Base-by-base conservation (phyloP, 1,284 basidiomycete genomes). In the Ustilago trichophora region DNA sequence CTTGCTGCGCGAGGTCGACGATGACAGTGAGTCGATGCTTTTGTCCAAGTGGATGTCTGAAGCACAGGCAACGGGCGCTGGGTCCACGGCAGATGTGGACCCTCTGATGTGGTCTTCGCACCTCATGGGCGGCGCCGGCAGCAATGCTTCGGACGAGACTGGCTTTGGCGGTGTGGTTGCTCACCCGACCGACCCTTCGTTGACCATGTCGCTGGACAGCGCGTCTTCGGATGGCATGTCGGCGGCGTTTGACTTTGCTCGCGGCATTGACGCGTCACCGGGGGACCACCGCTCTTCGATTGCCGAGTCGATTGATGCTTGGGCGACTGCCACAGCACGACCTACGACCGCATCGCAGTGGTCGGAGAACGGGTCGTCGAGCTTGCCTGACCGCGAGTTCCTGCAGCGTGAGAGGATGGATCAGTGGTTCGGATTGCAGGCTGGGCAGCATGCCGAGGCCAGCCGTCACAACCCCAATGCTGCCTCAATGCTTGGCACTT, bases 171-270 rank as follows among this genome's bases (percentile, higher is more conserved):
- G 47, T 26, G 48, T 53, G 13, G 41, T 57, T 1, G 54, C 29
- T 6, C 65, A 68, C 22, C 41, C 58, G 0, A 51, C 65, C 3
- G 65, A 55, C 18, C 65, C 65, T 15, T 63, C 66, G 40, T 49
- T 69, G 51, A 59, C 55, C 44, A 59, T 69, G 60, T 64, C 66
- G 40, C 52, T 69, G 7, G 66, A 64, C 48, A 64, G 55, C 24
- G 52, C 44, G 24, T 64, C 56, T n/a, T 64, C 60, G 43, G 66
- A 69, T 18, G 66, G 56, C 22, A 64, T 69, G 66, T 64, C 66
- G 51, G 51, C 45, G 2, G 58, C 58, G 3, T 69, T 69, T 16
- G 66, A 69, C 42, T 64, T 69, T 49, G 60, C 45, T 13, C 47
- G 60, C n/a, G 48, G 60, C 25, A 55, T 69, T 19, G 60, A 64